phyloP scores from a whole-genome alignment of 805 yeast species.

The Metschnikowia continentalis region DNA sequence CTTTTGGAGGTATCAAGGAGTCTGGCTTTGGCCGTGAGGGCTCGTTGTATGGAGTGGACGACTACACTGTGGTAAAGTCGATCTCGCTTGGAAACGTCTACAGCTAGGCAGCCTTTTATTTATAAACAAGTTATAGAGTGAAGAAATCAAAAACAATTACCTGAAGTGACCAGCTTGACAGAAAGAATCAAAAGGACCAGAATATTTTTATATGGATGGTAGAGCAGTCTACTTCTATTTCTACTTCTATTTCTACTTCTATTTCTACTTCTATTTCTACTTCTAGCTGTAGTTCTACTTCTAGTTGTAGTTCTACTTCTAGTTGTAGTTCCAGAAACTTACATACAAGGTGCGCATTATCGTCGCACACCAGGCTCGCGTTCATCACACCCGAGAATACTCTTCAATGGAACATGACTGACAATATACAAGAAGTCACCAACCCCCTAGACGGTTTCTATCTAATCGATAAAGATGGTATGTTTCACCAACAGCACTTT shows the following conservation, averaged over 20 bases:
- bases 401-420: slow-evolving; percentile 2
- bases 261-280: too few species aligned
- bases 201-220: too few species aligned
- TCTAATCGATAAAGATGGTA: slow-evolving; percentile 20
- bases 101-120: slow-evolving; percentile 1
- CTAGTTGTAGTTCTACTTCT: too few species aligned
- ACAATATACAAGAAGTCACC: slow-evolving; percentile 6
- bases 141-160: too few species aligned
- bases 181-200: too few species aligned
- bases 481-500: slow-evolving; percentile 4
- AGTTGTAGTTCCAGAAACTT: too few species aligned
- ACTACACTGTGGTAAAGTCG: slow-evolving; percentile 51
- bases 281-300: too few species aligned
- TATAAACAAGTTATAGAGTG: too few species aligned
- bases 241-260: too few species aligned
- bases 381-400: neutral
- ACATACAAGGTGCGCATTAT: neutral
- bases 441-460: slow-evolving; percentile 18
- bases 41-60: slow-evolving; percentile 57
- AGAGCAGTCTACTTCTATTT: too few species aligned
- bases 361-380: neutral
- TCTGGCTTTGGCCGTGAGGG: slow-evolving; percentile 74
- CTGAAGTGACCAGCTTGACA: too few species aligned
- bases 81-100: slow-evolving; percentile 45
- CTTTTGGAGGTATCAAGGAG: slow-evolving; percentile 60